phyloP scores from a whole-genome alignment of 164 flowering plant genomes.

The Liriodendron chinense region DNA sequence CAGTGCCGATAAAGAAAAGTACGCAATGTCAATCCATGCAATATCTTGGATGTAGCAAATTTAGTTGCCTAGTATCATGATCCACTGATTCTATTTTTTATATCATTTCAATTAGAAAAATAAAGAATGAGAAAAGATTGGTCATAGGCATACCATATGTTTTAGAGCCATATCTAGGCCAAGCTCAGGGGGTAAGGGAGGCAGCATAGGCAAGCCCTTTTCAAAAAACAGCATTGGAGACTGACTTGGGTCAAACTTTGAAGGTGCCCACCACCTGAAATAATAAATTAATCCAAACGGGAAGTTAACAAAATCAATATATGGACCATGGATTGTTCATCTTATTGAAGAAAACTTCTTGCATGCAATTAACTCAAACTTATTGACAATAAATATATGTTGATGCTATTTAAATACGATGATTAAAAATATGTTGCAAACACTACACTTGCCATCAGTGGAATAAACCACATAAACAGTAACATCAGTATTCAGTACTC shows the following conservation, averaged over 20 bases:
- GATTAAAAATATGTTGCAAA: neutral
- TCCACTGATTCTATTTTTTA: neutral
- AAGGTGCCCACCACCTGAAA: conserved; percentile 98
- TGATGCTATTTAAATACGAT: neutral
- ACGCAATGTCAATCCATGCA: too few relatives aligned
- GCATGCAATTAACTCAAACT: neutral
- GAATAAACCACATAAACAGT: neutral
- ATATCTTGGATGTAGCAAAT: too few relatives aligned
- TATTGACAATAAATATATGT: neutral
- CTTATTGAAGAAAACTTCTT: neutral
- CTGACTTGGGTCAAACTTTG: conserved; percentile 86
- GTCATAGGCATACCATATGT: conserved; percentile 61
- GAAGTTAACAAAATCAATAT: neutral
- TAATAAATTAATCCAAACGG: neutral
- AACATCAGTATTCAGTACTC: neutral
- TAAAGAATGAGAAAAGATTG: neutral
- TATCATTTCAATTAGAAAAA: neutral
- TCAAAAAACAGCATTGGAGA: conserved; percentile 96
- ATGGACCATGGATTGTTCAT: neutral
- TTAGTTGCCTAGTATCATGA: too few relatives aligned
- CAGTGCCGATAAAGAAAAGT: too few relatives aligned
- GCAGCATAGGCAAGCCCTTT: conserved; percentile 67
- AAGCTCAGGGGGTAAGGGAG: conserved; percentile 61
- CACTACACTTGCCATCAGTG: neutral
- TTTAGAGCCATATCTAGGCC: conserved; percentile 79